Evolutionary conservation across 2,329 filamentous ascomycete species (phyloP).

Genomic region (Aspergillus sp.): DNA sequence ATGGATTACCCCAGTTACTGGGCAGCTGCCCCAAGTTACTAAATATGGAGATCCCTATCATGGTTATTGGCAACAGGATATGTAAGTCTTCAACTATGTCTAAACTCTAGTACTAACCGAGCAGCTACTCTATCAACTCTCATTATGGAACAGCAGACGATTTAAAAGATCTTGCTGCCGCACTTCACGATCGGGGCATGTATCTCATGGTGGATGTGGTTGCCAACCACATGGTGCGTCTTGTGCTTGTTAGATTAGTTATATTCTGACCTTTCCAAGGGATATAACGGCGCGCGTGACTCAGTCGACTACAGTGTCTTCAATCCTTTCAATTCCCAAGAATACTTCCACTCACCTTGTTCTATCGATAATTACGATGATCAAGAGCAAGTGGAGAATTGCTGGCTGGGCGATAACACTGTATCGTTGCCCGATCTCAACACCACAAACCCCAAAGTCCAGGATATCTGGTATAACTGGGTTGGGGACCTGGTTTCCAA

Average conservation of each 20-base stretch:
- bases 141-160: constrained; percentile 58
- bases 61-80: constrained; percentile 48
- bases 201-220: constrained; percentile 60
- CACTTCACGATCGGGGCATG: constrained; percentile 53
- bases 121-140: constrained; percentile 48
- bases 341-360: constrained; percentile 60
- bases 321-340: constrained; percentile 51
- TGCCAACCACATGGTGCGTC: constrained; percentile 49
- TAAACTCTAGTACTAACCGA: background rate
- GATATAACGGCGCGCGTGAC: constrained; percentile 42
- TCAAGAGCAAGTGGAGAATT: constrained; percentile 41
- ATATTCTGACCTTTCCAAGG: constrained; percentile 18
- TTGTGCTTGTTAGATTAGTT: background rate
- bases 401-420: constrained; percentile 52
- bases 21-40: constrained; percentile 30
- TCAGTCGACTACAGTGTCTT: constrained; percentile 52
- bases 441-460: constrained; percentile 49
- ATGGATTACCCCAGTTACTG: constrained; percentile 45
- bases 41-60: constrained; percentile 42
- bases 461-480: constrained; percentile 54
- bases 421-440: constrained; percentile 60
- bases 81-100: constrained; percentile 20
- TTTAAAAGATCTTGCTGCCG: constrained; percentile 52
- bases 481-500: constrained; percentile 53
- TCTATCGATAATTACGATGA: constrained; percentile 48